Conservation (phyloP, 2,329 filamentous ascomycete species). For the Karstenula rhodostoma region DNA sequence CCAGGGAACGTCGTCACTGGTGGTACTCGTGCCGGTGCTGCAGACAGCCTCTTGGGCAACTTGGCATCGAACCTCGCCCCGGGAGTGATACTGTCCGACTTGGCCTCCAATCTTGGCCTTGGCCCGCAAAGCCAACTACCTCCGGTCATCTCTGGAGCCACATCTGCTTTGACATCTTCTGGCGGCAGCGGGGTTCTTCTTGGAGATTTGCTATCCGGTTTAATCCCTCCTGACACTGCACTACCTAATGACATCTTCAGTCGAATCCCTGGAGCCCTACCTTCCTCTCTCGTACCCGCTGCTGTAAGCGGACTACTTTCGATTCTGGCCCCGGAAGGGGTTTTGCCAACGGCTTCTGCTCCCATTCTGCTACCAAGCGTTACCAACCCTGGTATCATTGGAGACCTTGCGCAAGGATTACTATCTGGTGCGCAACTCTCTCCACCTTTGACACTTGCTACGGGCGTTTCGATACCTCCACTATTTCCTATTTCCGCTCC, state of each 20-base stretch:
- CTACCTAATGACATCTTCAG: neutral
- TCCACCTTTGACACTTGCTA: neutral
- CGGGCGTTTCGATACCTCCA: too few relatives aligned
- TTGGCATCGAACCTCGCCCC: neutral
- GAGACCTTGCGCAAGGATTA: neutral
- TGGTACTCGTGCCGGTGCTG: neutral
- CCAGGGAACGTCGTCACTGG: neutral
- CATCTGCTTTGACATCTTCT: neutral
- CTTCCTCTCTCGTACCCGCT: neutral
- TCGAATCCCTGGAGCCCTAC: neutral
- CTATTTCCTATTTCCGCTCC: neutral
- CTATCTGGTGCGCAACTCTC: neutral
- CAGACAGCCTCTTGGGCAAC: neutral
- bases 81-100: neutral
- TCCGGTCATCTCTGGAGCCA: neutral
- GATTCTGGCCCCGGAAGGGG: neutral
- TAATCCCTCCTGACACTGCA: neutral
- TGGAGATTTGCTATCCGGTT: neutral
- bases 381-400: neutral
- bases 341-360: neutral
- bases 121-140: neutral
- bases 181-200: neutral
- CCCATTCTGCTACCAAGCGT: neutral
- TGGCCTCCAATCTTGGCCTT: neutral
- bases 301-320: neutral